Evolutionary conservation across 768 basidiomycete species (phyloP), one percentile per base, ranked within the genome.

Genomic region (Trichaptum fuscoviolaceum): DNA sequence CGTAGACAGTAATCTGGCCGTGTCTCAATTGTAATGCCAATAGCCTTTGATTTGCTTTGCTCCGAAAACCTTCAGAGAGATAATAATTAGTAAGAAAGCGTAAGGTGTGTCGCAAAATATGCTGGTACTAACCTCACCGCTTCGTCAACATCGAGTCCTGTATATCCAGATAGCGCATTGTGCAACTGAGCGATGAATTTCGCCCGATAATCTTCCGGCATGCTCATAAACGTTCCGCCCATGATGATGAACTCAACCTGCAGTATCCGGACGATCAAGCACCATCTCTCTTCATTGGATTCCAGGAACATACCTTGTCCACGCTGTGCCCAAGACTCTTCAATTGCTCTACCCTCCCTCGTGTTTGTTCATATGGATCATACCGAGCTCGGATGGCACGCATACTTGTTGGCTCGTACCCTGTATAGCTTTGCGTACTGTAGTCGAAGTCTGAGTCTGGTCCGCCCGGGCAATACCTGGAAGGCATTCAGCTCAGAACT

Each of bases 191-290:
- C 95, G 65, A 99, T 85, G 70, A 99, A 99, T 69, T 92, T 89
- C 67, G 87, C 88, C 67, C 97, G 86, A 75, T 99, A 99, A 59
- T 95, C 93, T 76, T 99, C 95, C 42, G 96, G 92, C 91, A 98
- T 96, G 74, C 96, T 98, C 95, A 99, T 98, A 77, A 99, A 99
- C 12, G 97, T 99, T 59, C 97, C 97, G 25, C 97, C 97, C 97
- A 98, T 98, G 68, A 96, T 84, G 69, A 97, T 98, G 71, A 89
- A 91, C 71, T 93, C 92, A 34, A 94, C 90, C 92, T 92, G 64
- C 36, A 34, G 23, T 52, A 58, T 24, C 2, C 24, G 42, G 60
- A 58, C 18, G 24, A 36, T 64, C 62, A 25, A 30, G 58, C n/a
- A 34, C 30, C 26, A 18, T 57, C 35, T 59, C 64, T 30, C 8